These are phyloP conservation scores for Didymella glomerata DNA, from an alignment of 2,329 filamentous ascomycete species.

Conservation along the genomic window DNA sequence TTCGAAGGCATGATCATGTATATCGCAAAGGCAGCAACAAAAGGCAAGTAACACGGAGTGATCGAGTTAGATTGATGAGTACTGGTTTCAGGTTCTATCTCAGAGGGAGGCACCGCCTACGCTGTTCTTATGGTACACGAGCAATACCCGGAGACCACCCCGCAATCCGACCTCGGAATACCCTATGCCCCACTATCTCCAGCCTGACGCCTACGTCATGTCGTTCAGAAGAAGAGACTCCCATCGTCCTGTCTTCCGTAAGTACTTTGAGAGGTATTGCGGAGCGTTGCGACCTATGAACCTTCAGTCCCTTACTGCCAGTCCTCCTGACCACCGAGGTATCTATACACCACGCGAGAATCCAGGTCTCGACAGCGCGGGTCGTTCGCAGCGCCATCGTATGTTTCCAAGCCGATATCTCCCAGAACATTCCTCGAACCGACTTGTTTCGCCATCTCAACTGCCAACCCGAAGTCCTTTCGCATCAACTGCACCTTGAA, in stretches of 20 bases:
- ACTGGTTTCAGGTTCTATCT: not conserved
- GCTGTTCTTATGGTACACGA: conserved; percentile 1
- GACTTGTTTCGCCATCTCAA: conserved; percentile 63
- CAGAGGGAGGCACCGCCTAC: not conserved
- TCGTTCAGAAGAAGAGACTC: not conserved
- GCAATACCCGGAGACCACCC: conserved; percentile 5
- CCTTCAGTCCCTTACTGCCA: conserved; percentile 50
- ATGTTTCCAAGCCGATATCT: conserved; percentile 60
- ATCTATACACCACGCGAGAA: conserved; percentile 66
- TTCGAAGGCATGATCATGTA: conserved; percentile 45
- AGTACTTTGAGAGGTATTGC: not conserved
- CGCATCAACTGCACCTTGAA: conserved; percentile 68
- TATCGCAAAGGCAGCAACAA: not conserved
- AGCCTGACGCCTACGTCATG: conserved; percentile 10
- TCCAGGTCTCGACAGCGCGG: conserved; percentile 62
- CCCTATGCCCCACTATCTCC: conserved; percentile 38
- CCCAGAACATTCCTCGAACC: conserved; percentile 62
- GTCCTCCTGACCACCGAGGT: conserved; percentile 62
- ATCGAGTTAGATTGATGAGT: not conserved
- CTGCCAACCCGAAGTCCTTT: conserved; percentile 66
- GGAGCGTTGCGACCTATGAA: conserved; percentile 12
- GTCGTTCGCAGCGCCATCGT: conserved; percentile 62
- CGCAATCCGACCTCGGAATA: conserved; percentile 32
- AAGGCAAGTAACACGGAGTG: not conserved
- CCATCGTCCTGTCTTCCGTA: not conserved